phyloP scores from a whole-genome alignment of 2,329 filamentous ascomycete species.

The Diplodia scrobiculata region DNA sequence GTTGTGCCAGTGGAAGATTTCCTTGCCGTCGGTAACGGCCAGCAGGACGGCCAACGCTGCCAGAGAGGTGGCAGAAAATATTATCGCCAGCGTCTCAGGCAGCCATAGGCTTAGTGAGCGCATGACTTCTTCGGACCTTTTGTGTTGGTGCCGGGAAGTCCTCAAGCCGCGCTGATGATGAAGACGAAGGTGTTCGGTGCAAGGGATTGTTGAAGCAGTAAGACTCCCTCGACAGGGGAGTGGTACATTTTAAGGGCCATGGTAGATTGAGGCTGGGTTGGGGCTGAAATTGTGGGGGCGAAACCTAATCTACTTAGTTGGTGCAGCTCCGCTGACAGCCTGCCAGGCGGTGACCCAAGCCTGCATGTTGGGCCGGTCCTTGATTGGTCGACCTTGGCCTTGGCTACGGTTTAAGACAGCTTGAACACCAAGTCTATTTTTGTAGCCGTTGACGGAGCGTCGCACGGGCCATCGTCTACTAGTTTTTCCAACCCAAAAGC shows the following conservation, averaged over 20 bases:
- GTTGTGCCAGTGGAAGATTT: constrained; percentile 19
- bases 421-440: not conserved
- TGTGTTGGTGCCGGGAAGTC: not conserved
- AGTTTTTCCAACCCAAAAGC: not conserved
- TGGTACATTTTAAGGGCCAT: not conserved
- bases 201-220: too few species aligned
- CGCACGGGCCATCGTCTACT: not conserved
- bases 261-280: not conserved
- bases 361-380: not conserved
- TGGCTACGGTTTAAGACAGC: not conserved
- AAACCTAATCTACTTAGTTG: not conserved
- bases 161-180: not conserved
- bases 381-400: not conserved
- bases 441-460: not conserved
- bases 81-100: not conserved
- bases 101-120: not conserved
- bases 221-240: too few species aligned
- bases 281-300: not conserved
- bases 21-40: not conserved
- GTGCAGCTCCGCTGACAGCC: too few species aligned
- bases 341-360: not conserved
- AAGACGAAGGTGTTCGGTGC: not conserved
- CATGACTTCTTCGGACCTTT: not conserved
- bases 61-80: not conserved
- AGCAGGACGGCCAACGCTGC: not conserved